Percentiles rank a stretch among this genome's conserved stretches.
phyloP scores from a whole-genome alignment of 2,329 filamentous ascomycete genomes.

The Celoporthe dispersa region DNA sequence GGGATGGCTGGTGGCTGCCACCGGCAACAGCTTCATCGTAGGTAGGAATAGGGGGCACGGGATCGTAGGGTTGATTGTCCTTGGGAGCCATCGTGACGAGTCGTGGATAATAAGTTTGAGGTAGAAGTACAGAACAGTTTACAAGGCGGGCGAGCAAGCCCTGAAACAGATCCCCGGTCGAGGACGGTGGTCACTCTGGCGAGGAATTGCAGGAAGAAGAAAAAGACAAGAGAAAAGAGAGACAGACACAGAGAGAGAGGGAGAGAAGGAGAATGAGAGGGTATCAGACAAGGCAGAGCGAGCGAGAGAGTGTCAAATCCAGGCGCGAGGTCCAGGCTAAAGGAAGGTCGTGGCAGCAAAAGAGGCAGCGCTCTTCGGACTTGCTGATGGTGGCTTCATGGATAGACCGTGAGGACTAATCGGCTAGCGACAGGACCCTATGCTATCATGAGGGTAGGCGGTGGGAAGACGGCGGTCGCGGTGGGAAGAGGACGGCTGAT shows the following conservation, averaged over 20 bases:
- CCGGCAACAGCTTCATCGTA: conserved; percentile 81
- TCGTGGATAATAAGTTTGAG: neutral
- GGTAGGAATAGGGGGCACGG: conserved; percentile 76
- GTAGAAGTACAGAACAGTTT: neutral
- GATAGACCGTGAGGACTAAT: conserved; percentile 9
- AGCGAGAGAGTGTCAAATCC: neutral
- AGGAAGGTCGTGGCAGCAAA: conserved; percentile 16
- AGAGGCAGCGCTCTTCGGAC: conserved; percentile 26
- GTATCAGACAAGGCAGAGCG: neutral
- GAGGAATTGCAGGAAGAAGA: neutral
- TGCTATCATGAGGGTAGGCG: neutral
- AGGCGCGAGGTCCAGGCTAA: neutral
- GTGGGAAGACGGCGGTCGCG: neutral
- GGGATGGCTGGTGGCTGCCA: conserved; percentile 55
- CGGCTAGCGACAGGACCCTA: conserved; percentile 7
- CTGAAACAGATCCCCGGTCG: neutral
- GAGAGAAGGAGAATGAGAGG: neutral
- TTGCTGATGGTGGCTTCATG: conserved; percentile 26
- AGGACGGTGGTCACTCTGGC: neutral
- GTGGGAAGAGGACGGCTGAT: neutral
- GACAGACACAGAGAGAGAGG: neutral
- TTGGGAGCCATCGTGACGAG: conserved; percentile 45
- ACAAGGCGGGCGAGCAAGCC: neutral
- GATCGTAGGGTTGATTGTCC: conserved; percentile 62
- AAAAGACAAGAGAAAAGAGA: neutral